phyloP scores from a whole-genome alignment of 768 basidiomycete species.

The Podaxis sp. region DNA sequence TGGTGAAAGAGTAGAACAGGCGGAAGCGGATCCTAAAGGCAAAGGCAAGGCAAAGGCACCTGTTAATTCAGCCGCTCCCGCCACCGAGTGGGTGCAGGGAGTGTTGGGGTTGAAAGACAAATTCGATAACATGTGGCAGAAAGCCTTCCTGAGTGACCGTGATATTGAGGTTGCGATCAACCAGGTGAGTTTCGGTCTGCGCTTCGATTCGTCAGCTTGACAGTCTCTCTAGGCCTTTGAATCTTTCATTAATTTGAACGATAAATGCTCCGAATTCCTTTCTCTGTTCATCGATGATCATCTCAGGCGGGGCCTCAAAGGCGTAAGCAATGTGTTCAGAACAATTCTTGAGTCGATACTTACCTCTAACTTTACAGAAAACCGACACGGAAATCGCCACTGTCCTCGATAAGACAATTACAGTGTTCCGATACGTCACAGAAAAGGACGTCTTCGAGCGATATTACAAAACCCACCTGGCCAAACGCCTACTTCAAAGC shows the following conservation, averaged over 20 bases:
- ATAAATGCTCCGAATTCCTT: constrained; percentile 89
- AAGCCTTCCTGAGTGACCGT: constrained; percentile 71
- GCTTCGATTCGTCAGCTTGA: not conserved
- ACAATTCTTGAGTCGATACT: not conserved
- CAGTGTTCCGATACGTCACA: constrained; percentile 87
- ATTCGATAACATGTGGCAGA: constrained; percentile 74
- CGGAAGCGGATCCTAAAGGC: constrained; percentile 42
- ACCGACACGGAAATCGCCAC: constrained; percentile 87
- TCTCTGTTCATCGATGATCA: constrained; percentile 98
- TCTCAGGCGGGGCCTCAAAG: constrained; percentile 91
- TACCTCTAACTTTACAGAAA: constrained; percentile 60
- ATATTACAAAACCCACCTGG: constrained; percentile 96
- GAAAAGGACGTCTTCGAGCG: constrained; percentile 98
- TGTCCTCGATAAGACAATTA: constrained; percentile 94
- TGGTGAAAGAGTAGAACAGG: constrained; percentile 31
- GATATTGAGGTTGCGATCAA: constrained; percentile 80
- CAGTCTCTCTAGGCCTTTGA: constrained; percentile 73
- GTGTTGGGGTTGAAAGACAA: constrained; percentile 90
- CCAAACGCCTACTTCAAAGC: constrained; percentile 82
- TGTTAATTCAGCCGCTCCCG: constrained; percentile 50
- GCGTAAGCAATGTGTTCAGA: constrained; percentile 51
- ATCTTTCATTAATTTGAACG: constrained; percentile 85
- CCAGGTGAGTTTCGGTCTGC: constrained; percentile 55
- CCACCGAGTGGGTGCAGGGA: constrained; percentile 91
- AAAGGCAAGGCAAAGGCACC: constrained; percentile 46